These are phyloP conservation scores for Cicer yamashitae DNA, from an alignment of 306 rosid species.

Conservation along the genomic window DNA sequence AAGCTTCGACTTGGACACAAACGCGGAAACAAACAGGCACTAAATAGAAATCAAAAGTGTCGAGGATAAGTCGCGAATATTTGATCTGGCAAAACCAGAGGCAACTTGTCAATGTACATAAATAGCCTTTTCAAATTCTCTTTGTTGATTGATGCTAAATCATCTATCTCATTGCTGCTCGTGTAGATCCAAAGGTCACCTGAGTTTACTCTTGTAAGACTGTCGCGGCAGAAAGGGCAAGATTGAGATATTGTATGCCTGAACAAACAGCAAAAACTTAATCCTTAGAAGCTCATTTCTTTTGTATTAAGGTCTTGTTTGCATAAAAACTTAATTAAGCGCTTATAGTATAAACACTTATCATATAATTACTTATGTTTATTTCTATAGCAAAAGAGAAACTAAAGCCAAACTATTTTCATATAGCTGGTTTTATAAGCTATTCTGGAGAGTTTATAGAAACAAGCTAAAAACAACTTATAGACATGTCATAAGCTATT, in stretches of 20 bases:
- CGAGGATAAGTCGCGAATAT: conserved; percentile 49
- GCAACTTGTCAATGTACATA: conserved; percentile 73
- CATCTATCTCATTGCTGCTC: conserved; percentile 60
- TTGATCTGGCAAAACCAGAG: conserved; percentile 65
- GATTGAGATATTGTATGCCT: conserved; percentile 78
- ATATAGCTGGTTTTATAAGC: no score
- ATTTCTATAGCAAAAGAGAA: no score
- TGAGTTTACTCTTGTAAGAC: conserved; percentile 75
- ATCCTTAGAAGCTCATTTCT: neutral
- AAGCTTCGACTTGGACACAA: no score
- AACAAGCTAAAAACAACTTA: no score
- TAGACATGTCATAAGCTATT: no score
- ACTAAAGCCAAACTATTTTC: no score
- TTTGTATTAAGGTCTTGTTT: neutral
- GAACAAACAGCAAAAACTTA: conserved; percentile 30
- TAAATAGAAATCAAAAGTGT: conserved; percentile 37
- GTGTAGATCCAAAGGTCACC: conserved; percentile 86
- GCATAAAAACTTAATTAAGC: no score
- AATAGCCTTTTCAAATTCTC: conserved; percentile 74
- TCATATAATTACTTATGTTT: no score
- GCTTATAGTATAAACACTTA: no score
- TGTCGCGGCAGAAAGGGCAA: conserved; percentile 92
- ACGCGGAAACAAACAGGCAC: neutral
- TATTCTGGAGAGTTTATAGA: no score
- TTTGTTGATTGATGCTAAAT: conserved; percentile 65